phyloP scores from a whole-genome alignment of 805 yeast species.

The Kuraishia piskuri region DNA sequence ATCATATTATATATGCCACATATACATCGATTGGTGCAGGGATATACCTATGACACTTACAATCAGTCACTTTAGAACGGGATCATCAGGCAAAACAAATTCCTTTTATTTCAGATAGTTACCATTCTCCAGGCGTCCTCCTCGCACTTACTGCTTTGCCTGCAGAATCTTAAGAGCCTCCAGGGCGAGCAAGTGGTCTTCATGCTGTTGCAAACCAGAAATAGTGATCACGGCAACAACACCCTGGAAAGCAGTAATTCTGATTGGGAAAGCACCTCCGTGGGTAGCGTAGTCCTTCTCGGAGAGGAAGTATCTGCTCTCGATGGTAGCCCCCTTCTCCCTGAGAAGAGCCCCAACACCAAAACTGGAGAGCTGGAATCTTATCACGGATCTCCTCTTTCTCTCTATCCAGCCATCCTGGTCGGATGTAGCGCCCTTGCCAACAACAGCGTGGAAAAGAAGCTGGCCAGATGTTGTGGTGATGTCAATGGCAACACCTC shows the following conservation, averaged over 20 bases:
- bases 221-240: slow-evolving; percentile 41
- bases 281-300: slow-evolving; percentile 38
- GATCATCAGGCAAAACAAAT: no score
- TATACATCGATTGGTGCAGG: no score
- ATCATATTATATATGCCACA: no score
- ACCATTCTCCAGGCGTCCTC: no score
- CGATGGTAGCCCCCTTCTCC: slow-evolving; percentile 25
- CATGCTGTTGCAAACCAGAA: slow-evolving; percentile 47
- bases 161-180: slow-evolving; percentile 11
- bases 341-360: slow-evolving; percentile 35
- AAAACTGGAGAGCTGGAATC: slow-evolving; percentile 40
- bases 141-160: neutral
- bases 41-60: no score
- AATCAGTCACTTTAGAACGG: no score
- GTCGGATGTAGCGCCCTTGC: slow-evolving; percentile 31
- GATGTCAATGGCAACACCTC: slow-evolving; percentile 36
- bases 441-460: slow-evolving; percentile 32
- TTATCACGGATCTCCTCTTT: slow-evolving; percentile 37
- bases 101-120: no score
- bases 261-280: slow-evolving; percentile 51
- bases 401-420: slow-evolving; percentile 47
- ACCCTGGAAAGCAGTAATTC: slow-evolving; percentile 18
- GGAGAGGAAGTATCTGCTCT: slow-evolving; percentile 29
- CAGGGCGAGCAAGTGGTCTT: slow-evolving; percentile 43
- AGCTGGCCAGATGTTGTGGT: slow-evolving; percentile 35